These are phyloP conservation scores for Trematosphaeria pertusa DNA, from an alignment of 2,329 filamentous ascomycete genomes.

Conservation along the genomic window DNA sequence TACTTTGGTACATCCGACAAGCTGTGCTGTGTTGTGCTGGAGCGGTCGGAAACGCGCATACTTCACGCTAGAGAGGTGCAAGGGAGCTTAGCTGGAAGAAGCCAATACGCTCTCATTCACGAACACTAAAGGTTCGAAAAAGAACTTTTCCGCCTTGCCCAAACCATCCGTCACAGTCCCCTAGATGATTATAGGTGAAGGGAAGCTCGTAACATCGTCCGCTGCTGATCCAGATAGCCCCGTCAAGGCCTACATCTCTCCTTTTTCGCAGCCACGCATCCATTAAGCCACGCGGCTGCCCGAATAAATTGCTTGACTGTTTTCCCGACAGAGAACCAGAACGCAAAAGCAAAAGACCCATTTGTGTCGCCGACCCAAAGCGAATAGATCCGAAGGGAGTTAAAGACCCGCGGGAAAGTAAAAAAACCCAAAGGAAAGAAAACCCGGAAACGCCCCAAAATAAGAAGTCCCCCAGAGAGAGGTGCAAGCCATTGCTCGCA, in stretches of 20 bases:
- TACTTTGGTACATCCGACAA: neutral
- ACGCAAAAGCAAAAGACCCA: too few relatives aligned
- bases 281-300: too few relatives aligned
- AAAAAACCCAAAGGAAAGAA: neutral
- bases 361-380: too few relatives aligned
- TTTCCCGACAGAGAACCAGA: too few relatives aligned
- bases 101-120: neutral
- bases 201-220: constrained; percentile 7
- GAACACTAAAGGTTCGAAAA: constrained; percentile 1
- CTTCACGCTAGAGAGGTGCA: neutral
- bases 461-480: too few relatives aligned
- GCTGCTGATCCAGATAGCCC: neutral
- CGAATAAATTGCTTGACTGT: too few relatives aligned
- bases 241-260: neutral
- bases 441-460: neutral
- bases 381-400: neutral
- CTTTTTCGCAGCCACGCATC: too few relatives aligned
- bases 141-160: constrained; percentile 1
- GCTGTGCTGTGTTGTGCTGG: neutral
- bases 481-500: too few relatives aligned
- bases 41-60: neutral
- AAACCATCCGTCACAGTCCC: neutral
- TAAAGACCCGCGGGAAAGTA: neutral
- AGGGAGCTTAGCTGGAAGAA: neutral
- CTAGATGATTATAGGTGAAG: constrained; percentile 2